A percentile compares a stretch with the other conserved stretches of the same genome.
phyloP scores from a whole-genome alignment of 495 filamentous ascomycete species.

The Rusavskia elegans region DNA sequence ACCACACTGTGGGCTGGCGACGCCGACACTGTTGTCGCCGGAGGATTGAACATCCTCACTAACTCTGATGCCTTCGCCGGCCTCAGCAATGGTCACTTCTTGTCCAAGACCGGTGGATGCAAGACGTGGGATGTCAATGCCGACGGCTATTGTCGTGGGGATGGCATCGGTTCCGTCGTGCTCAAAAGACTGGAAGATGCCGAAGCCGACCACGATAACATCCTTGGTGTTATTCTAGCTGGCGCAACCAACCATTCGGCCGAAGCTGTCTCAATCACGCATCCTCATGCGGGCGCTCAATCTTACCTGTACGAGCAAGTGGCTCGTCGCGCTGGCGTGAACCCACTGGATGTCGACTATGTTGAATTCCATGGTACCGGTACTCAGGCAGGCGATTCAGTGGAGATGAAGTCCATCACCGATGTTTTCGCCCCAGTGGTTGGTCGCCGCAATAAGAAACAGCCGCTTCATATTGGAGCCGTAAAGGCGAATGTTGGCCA shows the following conservation, averaged over 20 bases:
- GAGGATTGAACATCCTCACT: constrained; percentile 66
- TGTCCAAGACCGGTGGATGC: constrained; percentile 59
- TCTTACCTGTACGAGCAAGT: constrained; percentile 51
- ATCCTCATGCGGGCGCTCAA: constrained; percentile 62
- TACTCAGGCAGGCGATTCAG: constrained; percentile 66
- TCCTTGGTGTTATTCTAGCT: constrained; percentile 54
- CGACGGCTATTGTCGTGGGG: constrained; percentile 69
- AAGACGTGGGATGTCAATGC: constrained; percentile 69
- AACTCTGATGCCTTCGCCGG: constrained; percentile 78
- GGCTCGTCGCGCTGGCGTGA: constrained; percentile 50
- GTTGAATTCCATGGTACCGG: constrained; percentile 88
- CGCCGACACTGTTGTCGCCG: constrained; percentile 71
- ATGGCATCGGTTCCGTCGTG: constrained; percentile 56
- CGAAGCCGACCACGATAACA: constrained; percentile 56
- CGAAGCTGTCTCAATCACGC: constrained; percentile 69
- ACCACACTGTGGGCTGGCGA: constrained; percentile 67
- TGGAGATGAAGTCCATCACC: constrained; percentile 64
- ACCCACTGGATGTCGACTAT: constrained; percentile 62
- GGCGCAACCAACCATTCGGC: constrained; percentile 66
- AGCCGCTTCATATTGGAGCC: constrained; percentile 18
- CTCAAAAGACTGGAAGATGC: constrained; percentile 72
- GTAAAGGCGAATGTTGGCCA: constrained; percentile 29
- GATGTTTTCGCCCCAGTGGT: constrained; percentile 65
- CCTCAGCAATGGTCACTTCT: constrained; percentile 68
- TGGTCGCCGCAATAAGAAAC: constrained; percentile 41